phyloP scores from a whole-genome alignment of 768 basidiomycete genomes.

The Pisolithus albus region DNA sequence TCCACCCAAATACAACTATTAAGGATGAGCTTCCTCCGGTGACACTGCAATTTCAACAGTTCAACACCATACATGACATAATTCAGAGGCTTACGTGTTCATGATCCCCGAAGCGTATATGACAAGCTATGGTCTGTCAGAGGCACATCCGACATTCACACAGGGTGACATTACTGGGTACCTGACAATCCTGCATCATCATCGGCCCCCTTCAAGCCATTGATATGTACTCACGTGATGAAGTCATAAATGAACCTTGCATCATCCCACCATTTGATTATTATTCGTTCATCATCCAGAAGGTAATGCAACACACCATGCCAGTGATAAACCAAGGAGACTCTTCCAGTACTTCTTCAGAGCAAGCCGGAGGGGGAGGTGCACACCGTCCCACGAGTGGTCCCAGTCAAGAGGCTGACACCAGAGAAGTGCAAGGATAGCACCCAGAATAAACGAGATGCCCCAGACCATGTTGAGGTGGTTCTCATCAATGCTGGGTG shows the following conservation, averaged over 20 bases:
- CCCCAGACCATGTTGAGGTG: conserved; percentile 49
- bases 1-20: conserved; percentile 72
- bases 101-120: conserved; percentile 77
- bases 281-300: neutral
- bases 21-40: conserved; percentile 49
- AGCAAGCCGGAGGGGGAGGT: conserved; percentile 71
- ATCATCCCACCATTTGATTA: conserved; percentile 1
- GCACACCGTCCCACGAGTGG: conserved; percentile 59
- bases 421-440: conserved; percentile 61
- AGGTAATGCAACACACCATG: conserved; percentile 43
- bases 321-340: conserved; percentile 64
- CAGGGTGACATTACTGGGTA: conserved; percentile 45
- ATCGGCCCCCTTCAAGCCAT: neutral
- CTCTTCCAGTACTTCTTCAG: conserved; percentile 73
- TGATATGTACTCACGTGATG: conserved; percentile 48
- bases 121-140: conserved; percentile 47
- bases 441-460: conserved; percentile 65
- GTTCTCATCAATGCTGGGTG: neutral
- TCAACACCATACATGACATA: neutral
- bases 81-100: conserved; percentile 37
- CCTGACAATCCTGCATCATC: conserved; percentile 24
- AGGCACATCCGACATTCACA: neutral
- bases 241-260: conserved; percentile 73
- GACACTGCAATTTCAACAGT: conserved; percentile 35
- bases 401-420: conserved; percentile 76